Conservation (phyloP, 169 alveolate species). For the Cryptosporidium bovis region DNA sequence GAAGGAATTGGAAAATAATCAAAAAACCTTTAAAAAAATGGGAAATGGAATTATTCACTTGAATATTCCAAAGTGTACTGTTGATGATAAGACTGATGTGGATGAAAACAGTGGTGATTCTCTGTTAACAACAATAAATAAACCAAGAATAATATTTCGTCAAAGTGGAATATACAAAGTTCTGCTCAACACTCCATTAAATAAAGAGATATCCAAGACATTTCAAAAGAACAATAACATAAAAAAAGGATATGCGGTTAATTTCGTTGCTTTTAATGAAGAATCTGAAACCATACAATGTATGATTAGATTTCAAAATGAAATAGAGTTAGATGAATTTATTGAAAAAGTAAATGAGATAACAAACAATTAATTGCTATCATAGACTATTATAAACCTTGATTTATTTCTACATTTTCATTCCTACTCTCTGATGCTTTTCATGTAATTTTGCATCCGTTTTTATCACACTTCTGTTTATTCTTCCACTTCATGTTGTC, state of each 20-base stretch:
- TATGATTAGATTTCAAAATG: constrained; percentile 66
- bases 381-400: too few species aligned
- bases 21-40: constrained; percentile 29
- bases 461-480: too few species aligned
- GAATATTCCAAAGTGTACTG: constrained; percentile 22
- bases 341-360: constrained; percentile 11
- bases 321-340: constrained; percentile 28
- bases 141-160: constrained; percentile 67
- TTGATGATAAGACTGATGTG: background rate
- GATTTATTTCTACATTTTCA: too few species aligned
- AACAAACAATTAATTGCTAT: background rate
- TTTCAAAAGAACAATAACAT: constrained; percentile 43
- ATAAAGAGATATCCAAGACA: constrained; percentile 43
- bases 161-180: constrained; percentile 67
- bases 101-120: background rate
- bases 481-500: too few species aligned
- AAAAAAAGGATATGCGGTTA: constrained; percentile 52
- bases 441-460: too few species aligned
- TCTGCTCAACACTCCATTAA: constrained; percentile 50
- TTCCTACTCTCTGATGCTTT: too few species aligned
- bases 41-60: constrained; percentile 53
- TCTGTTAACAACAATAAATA: background rate
- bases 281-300: constrained; percentile 50
- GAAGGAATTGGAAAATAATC: constrained; percentile 13
- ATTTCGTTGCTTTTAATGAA: constrained; percentile 32